Percentiles rank a stretch among this genome's conserved stretches.
Conservation (phyloP, 129 eudicot genomes). For the Chrysanthemum lavandulifolium region DNA sequence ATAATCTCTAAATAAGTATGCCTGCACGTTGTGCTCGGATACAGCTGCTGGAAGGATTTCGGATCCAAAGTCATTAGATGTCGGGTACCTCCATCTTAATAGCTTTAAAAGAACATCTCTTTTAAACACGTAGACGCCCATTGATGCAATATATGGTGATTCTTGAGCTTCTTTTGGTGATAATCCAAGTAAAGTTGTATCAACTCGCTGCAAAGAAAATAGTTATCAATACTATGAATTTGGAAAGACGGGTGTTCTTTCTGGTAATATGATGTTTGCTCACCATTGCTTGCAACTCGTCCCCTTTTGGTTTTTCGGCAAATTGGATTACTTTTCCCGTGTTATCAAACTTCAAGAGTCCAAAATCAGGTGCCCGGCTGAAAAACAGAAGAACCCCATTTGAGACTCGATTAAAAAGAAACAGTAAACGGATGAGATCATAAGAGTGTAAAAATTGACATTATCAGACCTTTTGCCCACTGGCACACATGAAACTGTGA, state of each 20-base stretch:
- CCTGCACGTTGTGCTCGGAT: slow-evolving; percentile 77
- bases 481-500: slow-evolving; percentile 93
- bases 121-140: slow-evolving; percentile 94
- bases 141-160: slow-evolving; percentile 92
- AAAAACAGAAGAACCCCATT: slow-evolving; percentile 22
- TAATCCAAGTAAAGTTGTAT: slow-evolving; percentile 74
- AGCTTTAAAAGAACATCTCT: slow-evolving; percentile 79
- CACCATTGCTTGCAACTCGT: slow-evolving; percentile 82
- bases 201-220: slow-evolving; percentile 57
- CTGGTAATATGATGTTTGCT: slow-evolving; percentile 20
- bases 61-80: slow-evolving; percentile 86
- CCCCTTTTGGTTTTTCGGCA: slow-evolving; percentile 82
- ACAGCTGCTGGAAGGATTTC: slow-evolving; percentile 92
- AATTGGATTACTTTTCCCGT: slow-evolving; percentile 77
- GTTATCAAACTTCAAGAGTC: slow-evolving; percentile 80
- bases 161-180: slow-evolving; percentile 63
- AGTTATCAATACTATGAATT: slow-evolving; percentile 14
- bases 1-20: slow-evolving; percentile 89
- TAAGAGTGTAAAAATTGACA: not conserved
- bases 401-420: slow-evolving; percentile 14
- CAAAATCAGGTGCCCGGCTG: slow-evolving; percentile 93
- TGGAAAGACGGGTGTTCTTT: not conserved
- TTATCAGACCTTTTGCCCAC: slow-evolving; percentile 74
- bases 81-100: slow-evolving; percentile 72
- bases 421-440: not conserved